Conservation (phyloP, 495 filamentous ascomycete genomes). For the Penicillium simplicissimum region DNA sequence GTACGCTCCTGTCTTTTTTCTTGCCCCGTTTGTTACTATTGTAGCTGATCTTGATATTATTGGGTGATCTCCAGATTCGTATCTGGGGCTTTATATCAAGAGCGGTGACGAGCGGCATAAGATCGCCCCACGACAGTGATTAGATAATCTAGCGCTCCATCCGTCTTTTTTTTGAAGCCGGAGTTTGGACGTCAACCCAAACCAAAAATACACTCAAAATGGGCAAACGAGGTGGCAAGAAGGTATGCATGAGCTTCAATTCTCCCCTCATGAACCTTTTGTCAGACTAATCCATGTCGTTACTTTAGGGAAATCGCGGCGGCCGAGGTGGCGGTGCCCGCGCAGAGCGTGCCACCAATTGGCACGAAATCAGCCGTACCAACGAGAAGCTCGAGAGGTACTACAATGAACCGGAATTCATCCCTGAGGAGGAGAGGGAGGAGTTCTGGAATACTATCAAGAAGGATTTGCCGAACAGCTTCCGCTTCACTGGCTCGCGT, state of each 20-base stretch:
- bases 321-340: conserved; percentile 36
- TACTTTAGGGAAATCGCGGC: conserved; percentile 34
- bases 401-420: conserved; percentile 74
- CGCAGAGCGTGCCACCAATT: conserved; percentile 34
- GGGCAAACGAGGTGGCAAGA: conserved; percentile 44
- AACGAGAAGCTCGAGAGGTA: conserved; percentile 80
- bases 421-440: conserved; percentile 70
- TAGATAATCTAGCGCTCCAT: conserved; percentile 14
- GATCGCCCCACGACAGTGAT: conserved; percentile 9
- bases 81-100: background rate
- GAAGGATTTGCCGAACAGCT: conserved; percentile 89
- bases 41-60: background rate
- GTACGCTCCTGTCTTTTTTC: background rate
- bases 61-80: background rate
- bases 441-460: conserved; percentile 81
- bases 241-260: conserved; percentile 21
- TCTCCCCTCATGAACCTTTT: background rate
- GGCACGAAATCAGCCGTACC: conserved; percentile 61
- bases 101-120: conserved; percentile 7
- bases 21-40: background rate
- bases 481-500: conserved; percentile 92
- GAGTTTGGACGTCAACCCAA: conserved; percentile 14
- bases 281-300: conserved; percentile 17
- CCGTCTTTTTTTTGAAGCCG: conserved; percentile 19
- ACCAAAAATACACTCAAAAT: conserved; percentile 28